Conservation (phyloP, 2,329 filamentous ascomycete genomes). For the Trichophyton mentagrophytes region DNA sequence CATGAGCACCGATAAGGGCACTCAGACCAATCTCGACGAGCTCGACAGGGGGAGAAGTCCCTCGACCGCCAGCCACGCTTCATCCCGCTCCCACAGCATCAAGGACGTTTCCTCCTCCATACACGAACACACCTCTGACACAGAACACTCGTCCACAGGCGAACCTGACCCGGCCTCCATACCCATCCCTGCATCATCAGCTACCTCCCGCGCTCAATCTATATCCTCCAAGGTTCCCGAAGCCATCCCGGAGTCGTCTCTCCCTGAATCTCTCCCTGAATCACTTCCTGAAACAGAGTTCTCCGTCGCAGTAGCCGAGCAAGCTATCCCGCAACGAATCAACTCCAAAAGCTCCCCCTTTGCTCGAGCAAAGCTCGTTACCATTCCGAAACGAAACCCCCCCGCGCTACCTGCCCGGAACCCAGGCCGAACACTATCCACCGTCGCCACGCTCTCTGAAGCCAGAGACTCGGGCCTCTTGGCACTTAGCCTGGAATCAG, state of each 20-base stretch:
- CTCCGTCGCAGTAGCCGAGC: conserved; percentile 18
- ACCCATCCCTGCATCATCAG: not conserved
- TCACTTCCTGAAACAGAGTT: not conserved
- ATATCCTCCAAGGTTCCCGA: not conserved
- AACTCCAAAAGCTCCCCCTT: conserved; percentile 53
- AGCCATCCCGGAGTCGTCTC: not conserved
- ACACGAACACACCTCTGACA: not conserved
- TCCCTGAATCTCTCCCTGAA: not conserved
- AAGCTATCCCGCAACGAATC: conserved; percentile 46
- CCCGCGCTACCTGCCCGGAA: conserved; percentile 66
- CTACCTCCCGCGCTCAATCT: not conserved
- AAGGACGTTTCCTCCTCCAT: not conserved
- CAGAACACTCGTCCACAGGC: not conserved
- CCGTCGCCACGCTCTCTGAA: not conserved
- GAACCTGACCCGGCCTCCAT: not conserved
- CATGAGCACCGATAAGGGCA: conserved; percentile 46
- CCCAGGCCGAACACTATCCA: conserved; percentile 32
- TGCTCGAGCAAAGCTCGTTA: conserved; percentile 67
- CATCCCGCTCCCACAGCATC: conserved; percentile 7
- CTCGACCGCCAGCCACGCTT: conserved; percentile 8
- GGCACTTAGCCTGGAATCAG: conserved; percentile 11
- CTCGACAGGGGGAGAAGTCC: not conserved
- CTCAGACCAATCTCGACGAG: conserved; percentile 50
- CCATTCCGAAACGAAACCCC: conserved; percentile 60
- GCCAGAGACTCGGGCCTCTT: not conserved